phyloP scores from a whole-genome alignment of 169 alveolate genomes.

The Babesia bigemina region DNA sequence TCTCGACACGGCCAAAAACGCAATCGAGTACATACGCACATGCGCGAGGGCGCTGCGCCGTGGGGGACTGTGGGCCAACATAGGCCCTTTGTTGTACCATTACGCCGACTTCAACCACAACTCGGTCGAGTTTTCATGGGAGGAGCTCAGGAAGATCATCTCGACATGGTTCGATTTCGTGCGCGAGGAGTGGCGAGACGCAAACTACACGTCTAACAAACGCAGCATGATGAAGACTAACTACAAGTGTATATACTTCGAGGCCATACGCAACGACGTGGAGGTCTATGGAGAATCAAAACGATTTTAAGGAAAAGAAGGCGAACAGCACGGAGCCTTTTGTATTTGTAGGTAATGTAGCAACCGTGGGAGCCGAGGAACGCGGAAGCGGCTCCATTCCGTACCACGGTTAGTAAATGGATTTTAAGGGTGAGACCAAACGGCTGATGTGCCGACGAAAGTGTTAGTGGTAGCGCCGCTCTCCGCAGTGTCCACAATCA shows the following conservation, averaged over 20 bases:
- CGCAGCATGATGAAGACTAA: slow-evolving; percentile 89
- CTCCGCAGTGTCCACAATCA: too few relatives aligned
- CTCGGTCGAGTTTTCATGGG: slow-evolving; percentile 94
- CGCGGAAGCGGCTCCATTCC: not conserved
- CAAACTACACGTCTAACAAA: slow-evolving; percentile 85
- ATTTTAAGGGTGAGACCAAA: too few relatives aligned
- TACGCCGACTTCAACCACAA: slow-evolving; percentile 91
- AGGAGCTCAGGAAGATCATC: slow-evolving; percentile 82
- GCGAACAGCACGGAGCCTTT: not conserved
- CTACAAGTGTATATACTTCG: slow-evolving; percentile 88
- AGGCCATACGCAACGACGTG: slow-evolving; percentile 82
- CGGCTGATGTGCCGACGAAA: too few relatives aligned
- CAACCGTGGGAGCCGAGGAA: not conserved
- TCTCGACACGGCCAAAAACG: slow-evolving; percentile 97
- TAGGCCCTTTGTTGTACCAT: slow-evolving; percentile 97
- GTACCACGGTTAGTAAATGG: too few relatives aligned
- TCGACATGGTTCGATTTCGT: slow-evolving; percentile 81
- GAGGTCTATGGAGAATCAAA: slow-evolving; percentile 58
- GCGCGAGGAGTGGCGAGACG: slow-evolving; percentile 83
- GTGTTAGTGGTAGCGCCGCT: too few relatives aligned
- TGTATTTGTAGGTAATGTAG: not conserved
- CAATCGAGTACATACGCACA: slow-evolving; percentile 92
- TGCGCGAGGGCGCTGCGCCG: slow-evolving; percentile 86
- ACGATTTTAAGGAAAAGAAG: slow-evolving; percentile 5
- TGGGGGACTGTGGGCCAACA: slow-evolving; percentile 96